Base-by-base conservation (phyloP, 2,329 filamentous ascomycete species). In the Beauveria sp. region DNA sequence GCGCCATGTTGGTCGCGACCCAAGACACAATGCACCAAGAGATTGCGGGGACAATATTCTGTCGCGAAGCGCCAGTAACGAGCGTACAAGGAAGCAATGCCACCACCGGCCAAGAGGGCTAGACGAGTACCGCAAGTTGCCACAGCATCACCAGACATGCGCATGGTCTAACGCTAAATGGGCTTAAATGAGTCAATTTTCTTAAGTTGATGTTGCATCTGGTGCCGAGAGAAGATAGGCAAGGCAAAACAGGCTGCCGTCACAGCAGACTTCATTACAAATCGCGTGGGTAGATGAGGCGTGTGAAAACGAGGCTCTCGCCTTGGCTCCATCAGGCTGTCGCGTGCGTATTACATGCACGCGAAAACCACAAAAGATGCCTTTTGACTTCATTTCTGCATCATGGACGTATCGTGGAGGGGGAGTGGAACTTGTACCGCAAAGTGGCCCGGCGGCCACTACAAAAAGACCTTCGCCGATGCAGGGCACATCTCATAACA, bases 61-160 rank as follows among this genome's bases (percentile, higher is more conserved):
- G 30, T 37, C 53, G 53, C 53, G 53, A 55, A 55, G 53, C 53
- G 53, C 53, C 37, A 5, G 52, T 54, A 22, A 54, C 52, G 52
- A 54, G 37, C 14, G 34, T 9, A 7, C 20, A 43, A 10, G 7
- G 34, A 37, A 34, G 30, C 9, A 30, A 30, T 30, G 30, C 9
- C 30, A 30, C 30, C 30, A 34, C 30, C 10, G 30, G 12, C 30
- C 30, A 34, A 34, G 30, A 14, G 34, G 34, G 34, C 34, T 37
- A 37, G 34, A 37, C 34, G 34, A 34, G 30, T 34, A 14, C 30
- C 30, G 4, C 30, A 34, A 34, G 30, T 5, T 34, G 30, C 5
- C 30, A 34, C 30, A 5, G 30, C 30, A 37, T 37, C 34, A 37
- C 34, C 12, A 14, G 12, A 37, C 12, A 37, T 37, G 34, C 34